phyloP scores from a whole-genome alignment of 768 basidiomycete species.

The Lyophyllum semitale region DNA sequence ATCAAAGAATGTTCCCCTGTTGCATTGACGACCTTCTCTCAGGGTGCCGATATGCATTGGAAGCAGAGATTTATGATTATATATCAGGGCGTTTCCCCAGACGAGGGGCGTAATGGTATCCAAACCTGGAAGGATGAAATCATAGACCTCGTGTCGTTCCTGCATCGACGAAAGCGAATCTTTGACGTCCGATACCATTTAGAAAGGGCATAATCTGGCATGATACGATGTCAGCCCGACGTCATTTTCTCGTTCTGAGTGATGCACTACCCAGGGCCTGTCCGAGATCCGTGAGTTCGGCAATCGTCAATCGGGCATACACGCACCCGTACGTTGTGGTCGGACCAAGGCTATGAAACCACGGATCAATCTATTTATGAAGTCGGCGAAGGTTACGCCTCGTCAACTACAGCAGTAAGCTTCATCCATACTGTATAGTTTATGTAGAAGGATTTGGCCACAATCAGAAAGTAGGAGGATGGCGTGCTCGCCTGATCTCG shows the following conservation, averaged over 20 bases:
- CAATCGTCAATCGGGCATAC: not conserved
- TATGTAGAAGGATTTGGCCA: no score
- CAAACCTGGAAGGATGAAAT: not conserved
- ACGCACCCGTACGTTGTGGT: not conserved
- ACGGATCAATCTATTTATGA: constrained; percentile 2
- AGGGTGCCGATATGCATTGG: no score
- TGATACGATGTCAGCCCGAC: not conserved
- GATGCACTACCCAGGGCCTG: not conserved
- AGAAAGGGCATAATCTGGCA: not conserved
- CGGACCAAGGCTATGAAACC: not conserved
- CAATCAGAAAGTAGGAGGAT: not conserved
- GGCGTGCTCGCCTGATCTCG: constrained; percentile 1
- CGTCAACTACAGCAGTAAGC: not conserved
- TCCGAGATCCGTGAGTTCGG: not conserved
- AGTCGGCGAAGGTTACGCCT: not conserved
- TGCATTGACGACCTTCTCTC: not conserved
- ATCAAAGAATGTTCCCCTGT: not conserved
- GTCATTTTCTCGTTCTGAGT: not conserved
- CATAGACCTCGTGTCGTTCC: not conserved
- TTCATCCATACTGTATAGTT: not conserved
- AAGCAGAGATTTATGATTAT: no score
- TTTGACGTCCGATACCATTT: not conserved
- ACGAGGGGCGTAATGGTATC: not conserved
- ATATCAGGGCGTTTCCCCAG: not conserved
- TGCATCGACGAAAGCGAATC: not conserved